A percentile compares a stretch with the other conserved stretches of the same genome.
Evolutionary conservation across 2,329 filamentous ascomycete species (phyloP).

Genomic region (Aspergillus novoparasiticus): DNA sequence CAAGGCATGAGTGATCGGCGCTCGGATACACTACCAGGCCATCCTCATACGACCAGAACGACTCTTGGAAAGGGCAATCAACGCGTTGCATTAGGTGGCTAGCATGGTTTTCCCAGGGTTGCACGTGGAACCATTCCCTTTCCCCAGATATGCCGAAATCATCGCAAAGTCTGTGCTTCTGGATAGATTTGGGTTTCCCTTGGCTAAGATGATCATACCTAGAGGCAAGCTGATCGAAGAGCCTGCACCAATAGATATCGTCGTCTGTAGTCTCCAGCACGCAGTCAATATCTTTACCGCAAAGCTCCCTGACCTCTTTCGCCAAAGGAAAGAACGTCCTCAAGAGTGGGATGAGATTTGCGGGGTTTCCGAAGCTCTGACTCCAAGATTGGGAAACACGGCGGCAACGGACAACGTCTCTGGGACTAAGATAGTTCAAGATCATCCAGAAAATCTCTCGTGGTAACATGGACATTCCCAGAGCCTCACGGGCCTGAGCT

Average conservation of each 20-base stretch:
- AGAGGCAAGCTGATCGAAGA: conserved; percentile 55
- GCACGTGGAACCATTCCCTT: conserved; percentile 44
- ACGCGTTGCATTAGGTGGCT: conserved; percentile 36
- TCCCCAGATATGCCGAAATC: conserved; percentile 38
- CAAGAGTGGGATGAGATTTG: conserved; percentile 52
- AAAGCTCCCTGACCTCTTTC: conserved; percentile 53
- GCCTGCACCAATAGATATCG: conserved; percentile 20
- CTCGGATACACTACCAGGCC: conserved; percentile 59
- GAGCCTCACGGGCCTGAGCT: conserved; percentile 6
- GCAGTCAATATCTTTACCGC: conserved; percentile 3
- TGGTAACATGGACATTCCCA: conserved; percentile 48
- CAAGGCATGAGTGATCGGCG: conserved; percentile 35
- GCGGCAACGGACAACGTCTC: conserved; percentile 55
- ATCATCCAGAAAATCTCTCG: conserved; percentile 62
- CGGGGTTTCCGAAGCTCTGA: conserved; percentile 52
- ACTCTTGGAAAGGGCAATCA: conserved; percentile 39
- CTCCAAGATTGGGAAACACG: conserved; percentile 55
- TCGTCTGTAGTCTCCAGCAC: conserved; percentile 6
- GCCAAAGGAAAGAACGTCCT: conserved; percentile 56
- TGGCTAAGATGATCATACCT: conserved; percentile 58
- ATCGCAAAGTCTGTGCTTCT: conserved; percentile 49
- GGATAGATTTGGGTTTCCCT: conserved; percentile 51
- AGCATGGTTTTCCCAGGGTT: conserved; percentile 45
- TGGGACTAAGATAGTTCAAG: conserved; percentile 51
- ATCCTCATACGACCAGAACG: conserved; percentile 60